phyloP scores from a whole-genome alignment of 2,329 filamentous ascomycete genomes.

The Aspergillus tubingensis region DNA sequence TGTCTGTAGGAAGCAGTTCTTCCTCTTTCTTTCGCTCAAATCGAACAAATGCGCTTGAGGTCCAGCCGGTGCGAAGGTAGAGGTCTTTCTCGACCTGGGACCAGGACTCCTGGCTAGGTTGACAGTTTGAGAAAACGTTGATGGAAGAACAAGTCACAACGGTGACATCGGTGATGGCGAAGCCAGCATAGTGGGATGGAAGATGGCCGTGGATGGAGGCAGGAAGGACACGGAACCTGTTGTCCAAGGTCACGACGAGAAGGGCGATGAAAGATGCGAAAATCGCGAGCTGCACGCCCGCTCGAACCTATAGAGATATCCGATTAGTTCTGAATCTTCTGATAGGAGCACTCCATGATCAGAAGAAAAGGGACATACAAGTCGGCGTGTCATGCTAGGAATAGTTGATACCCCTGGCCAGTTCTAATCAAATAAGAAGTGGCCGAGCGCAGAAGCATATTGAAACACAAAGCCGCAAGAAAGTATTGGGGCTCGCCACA shows the following conservation, averaged over 20 bases:
- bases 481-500: conserved; percentile 22
- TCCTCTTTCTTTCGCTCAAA: conserved; percentile 84
- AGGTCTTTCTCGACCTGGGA: conserved; percentile 87
- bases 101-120: conserved; percentile 67
- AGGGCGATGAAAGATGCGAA: conserved; percentile 68
- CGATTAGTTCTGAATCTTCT: conserved; percentile 1
- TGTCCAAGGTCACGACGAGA: conserved; percentile 80
- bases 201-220: conserved; percentile 83
- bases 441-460: conserved; percentile 35
- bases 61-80: conserved; percentile 73
- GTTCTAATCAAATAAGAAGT: conserved; percentile 28
- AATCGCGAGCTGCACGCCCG: conserved; percentile 72
- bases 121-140: conserved; percentile 74
- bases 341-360: not conserved
- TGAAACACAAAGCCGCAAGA: conserved; percentile 25
- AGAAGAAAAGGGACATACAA: conserved; percentile 34
- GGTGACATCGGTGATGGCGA: conserved; percentile 82
- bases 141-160: conserved; percentile 73
- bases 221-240: conserved; percentile 82
- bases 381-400: conserved; percentile 46
- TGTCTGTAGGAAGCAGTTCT: conserved; percentile 72
- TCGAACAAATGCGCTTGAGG: conserved; percentile 76
- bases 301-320: conserved; percentile 51
- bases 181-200: conserved; percentile 79
- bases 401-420: conserved; percentile 33